Base-by-base conservation (phyloP, 2,329 filamentous ascomycete genomes). In the Orbilia ellipsospora region DNA sequence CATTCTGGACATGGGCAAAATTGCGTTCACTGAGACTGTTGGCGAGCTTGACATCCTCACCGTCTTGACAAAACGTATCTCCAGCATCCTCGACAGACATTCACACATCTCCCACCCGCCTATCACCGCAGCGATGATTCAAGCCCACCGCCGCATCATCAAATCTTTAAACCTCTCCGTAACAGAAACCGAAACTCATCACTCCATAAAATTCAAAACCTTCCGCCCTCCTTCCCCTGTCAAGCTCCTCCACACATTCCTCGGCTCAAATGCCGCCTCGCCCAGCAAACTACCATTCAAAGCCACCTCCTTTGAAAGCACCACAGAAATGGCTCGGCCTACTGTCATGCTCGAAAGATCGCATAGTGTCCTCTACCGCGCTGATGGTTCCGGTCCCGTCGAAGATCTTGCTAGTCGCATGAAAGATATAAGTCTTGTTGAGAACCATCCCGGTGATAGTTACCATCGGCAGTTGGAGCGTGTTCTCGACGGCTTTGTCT, bases 391-490 rank as follows among this genome's bases (percentile, higher is more conserved):
- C 48, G 63, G 60, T 15, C 40, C 50, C 3, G 66, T 72, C 36
- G 73, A 77, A 12, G 73, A 77, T 8, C 31, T 61, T 50, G 54
- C 65, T 8, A 77, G 54, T 42, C 65, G 66, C 13, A 77, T 77
- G 73, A 70, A 76, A 45, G 64, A 73, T 42, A 78, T 78, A 12
- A 77, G 54, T 40, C 52, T 78, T 6, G 63, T 78, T 7, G 67
- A 73, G 26, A 74, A 69, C 44, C 57, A 77, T 20, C 57, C 61
- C 16, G 66, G 73, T 42, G 66, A 79, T 63, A 80, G 77, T 31
- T 78, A 78, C 42, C 74, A 79, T 40, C 79, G 77, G 20, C 76
- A 75, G 54, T 61, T 80, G 15, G 79, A 80, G n/a, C 77, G 78
- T 44, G 79, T 78, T 4, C 79, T 80, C 15, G 78, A 79, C 61